Evolutionary conservation across 345 rosid genomes (phyloP).

Genomic region (Hibiscus trionum): DNA sequence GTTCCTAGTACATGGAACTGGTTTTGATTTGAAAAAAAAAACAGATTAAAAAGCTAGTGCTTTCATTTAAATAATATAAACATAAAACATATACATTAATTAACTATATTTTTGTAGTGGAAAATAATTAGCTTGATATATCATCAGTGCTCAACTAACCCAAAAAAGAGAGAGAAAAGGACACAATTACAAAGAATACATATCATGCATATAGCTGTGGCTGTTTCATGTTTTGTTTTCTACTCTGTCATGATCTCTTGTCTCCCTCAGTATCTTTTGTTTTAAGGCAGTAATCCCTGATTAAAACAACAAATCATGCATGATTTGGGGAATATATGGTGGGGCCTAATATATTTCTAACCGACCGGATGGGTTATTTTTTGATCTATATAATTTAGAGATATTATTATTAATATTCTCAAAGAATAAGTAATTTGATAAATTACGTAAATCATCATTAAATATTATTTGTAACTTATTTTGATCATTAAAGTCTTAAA

Average conservation of each 20-base stretch:
- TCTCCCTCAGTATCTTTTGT: slow-evolving; percentile 32
- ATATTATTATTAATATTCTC: not conserved
- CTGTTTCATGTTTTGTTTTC: slow-evolving; percentile 8
- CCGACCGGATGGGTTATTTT: slow-evolving; percentile 7
- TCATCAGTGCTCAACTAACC: not conserved
- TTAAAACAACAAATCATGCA: slow-evolving; percentile 18
- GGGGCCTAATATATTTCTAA: slow-evolving; percentile 13
- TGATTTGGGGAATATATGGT: slow-evolving; percentile 43
- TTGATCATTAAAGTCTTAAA: no score
- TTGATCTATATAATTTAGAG: slow-evolving; percentile 2
- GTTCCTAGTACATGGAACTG: no score
- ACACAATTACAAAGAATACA: not conserved
- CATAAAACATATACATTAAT: no score
- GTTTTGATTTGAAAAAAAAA: no score
- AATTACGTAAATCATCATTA: no score
- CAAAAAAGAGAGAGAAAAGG: not conserved
- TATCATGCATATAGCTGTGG: not conserved
- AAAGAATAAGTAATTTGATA: no score
- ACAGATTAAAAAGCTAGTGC: no score
- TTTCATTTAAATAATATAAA: no score
- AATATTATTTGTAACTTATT: no score
- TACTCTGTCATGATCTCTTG: slow-evolving; percentile 4
- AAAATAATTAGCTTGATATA: no score
- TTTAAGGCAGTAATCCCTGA: slow-evolving; percentile 22
- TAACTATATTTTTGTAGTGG: no score